Evolutionary conservation across 352 stramenopile genomes (phyloP).

Genomic region (Phytopythium vexans): DNA sequence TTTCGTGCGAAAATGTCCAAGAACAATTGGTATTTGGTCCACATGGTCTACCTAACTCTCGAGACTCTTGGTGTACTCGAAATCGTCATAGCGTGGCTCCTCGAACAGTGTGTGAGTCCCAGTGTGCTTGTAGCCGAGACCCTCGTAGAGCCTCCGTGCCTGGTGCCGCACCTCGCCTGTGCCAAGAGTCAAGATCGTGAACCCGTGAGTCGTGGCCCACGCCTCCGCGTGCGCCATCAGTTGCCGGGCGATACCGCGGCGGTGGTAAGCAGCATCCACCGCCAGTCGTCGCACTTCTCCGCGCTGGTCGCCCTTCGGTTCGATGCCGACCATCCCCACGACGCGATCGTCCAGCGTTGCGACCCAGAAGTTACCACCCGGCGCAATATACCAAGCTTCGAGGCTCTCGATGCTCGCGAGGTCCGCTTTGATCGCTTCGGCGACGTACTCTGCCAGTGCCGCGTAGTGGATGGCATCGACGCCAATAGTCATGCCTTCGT

Average conservation of each 20-base stretch:
- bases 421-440: slow-evolving; percentile 13
- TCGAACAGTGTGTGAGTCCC: too few relatives aligned
- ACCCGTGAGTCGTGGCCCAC: slow-evolving; percentile 12
- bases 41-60: too few relatives aligned
- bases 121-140: slow-evolving; percentile 15
- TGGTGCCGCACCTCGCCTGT: slow-evolving; percentile 10
- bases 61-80: too few relatives aligned
- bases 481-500: slow-evolving; percentile 3
- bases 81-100: too few relatives aligned
- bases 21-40: too few relatives aligned
- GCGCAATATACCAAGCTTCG: slow-evolving; percentile 11
- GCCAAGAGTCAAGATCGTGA: slow-evolving; percentile 13
- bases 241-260: slow-evolving; percentile 17
- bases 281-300: slow-evolving; percentile 21
- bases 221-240: slow-evolving; percentile 11
- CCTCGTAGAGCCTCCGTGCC: slow-evolving; percentile 9
- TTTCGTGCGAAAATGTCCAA: too few relatives aligned
- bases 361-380: slow-evolving; percentile 27
- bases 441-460: slow-evolving; percentile 13
- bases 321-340: slow-evolving; percentile 10
- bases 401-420: slow-evolving; percentile 15
- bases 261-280: slow-evolving; percentile 21
- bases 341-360: neutral
- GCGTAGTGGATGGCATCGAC: slow-evolving; percentile 4
- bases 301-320: slow-evolving; percentile 8